Evolutionary conservation across 2,329 filamentous ascomycete species (phyloP).

Genomic region (Penicillium sp.): DNA sequence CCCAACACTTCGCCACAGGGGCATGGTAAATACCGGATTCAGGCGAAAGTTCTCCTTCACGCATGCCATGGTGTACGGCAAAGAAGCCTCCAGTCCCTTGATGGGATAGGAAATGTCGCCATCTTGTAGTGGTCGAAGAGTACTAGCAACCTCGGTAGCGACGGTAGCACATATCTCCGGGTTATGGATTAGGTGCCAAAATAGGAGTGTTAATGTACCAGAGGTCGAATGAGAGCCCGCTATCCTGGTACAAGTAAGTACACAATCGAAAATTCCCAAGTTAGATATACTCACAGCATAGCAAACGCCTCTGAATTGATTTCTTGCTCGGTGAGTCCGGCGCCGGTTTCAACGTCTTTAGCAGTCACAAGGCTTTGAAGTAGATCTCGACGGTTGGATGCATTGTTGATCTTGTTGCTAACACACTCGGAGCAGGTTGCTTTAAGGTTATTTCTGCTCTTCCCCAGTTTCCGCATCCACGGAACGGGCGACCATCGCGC

Average conservation of each 20-base stretch:
- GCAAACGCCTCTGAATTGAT: slow-evolving; percentile 13
- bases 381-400: not conserved
- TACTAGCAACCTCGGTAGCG: not conserved
- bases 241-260: not conserved
- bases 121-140: not conserved
- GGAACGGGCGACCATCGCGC: slow-evolving; percentile 2
- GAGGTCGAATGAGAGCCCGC: slow-evolving; percentile 11
- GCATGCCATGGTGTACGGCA: slow-evolving; percentile 13
- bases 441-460: slow-evolving; percentile 10
- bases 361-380: not conserved
- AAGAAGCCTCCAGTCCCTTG: slow-evolving; percentile 5
- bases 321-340: slow-evolving; percentile 7
- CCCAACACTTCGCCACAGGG: slow-evolving; percentile 11
- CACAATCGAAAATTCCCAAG: not conserved
- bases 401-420: slow-evolving; percentile 2
- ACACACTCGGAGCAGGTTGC: slow-evolving; percentile 4
- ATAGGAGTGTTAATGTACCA: slow-evolving; percentile 8
- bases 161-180: not conserved
- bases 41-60: slow-evolving; percentile 15
- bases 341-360: not conserved
- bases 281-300: slow-evolving; percentile 1
- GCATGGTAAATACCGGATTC: slow-evolving; percentile 14
- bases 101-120: slow-evolving; percentile 4
- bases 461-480: slow-evolving; percentile 6
- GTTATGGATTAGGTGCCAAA: slow-evolving; percentile 11